Evolutionary conservation across 768 basidiomycete genomes (phyloP).

Genomic region (Boletus subcaerulescens): DNA sequence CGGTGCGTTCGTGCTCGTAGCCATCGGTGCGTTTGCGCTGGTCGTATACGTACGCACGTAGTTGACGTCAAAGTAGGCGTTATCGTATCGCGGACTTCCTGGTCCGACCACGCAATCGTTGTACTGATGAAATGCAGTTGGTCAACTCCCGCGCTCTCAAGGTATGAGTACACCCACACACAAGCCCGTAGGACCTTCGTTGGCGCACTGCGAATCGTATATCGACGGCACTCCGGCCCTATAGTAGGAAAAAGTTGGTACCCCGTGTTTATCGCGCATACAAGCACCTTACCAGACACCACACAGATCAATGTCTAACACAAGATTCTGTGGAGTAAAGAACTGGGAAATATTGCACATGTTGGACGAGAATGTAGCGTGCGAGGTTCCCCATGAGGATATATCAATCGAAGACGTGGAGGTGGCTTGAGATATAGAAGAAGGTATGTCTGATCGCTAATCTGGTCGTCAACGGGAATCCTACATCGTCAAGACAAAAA

Average conservation of each 20-base stretch:
- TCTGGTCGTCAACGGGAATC: slow-evolving; percentile 13
- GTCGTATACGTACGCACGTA: slow-evolving; percentile 61
- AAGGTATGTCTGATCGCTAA: slow-evolving; percentile 39
- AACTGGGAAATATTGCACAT: slow-evolving; percentile 44
- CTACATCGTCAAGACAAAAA: background rate
- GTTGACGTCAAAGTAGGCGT: slow-evolving; percentile 65
- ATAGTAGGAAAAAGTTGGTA: background rate
- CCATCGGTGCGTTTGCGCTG: background rate
- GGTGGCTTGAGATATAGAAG: slow-evolving; percentile 31
- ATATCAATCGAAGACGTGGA: slow-evolving; percentile 35
- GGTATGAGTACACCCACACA: slow-evolving; percentile 35
- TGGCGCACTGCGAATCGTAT: slow-evolving; percentile 42
- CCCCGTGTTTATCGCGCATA: background rate
- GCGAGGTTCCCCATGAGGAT: slow-evolving; percentile 45
- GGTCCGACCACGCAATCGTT: slow-evolving; percentile 53
- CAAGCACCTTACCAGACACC: slow-evolving; percentile 41
- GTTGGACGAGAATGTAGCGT: slow-evolving; percentile 39
- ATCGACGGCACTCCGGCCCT: slow-evolving; percentile 50
- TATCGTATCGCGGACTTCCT: slow-evolving; percentile 52
- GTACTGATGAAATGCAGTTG: slow-evolving; percentile 33
- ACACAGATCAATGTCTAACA: slow-evolving; percentile 56
- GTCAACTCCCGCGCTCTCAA: background rate
- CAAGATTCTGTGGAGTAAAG: slow-evolving; percentile 48
- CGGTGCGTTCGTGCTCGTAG: slow-evolving; percentile 1
- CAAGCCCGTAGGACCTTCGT: slow-evolving; percentile 35